Conservation (phyloP, 116 monocot genomes). For the Trichopus zeylanicus region DNA sequence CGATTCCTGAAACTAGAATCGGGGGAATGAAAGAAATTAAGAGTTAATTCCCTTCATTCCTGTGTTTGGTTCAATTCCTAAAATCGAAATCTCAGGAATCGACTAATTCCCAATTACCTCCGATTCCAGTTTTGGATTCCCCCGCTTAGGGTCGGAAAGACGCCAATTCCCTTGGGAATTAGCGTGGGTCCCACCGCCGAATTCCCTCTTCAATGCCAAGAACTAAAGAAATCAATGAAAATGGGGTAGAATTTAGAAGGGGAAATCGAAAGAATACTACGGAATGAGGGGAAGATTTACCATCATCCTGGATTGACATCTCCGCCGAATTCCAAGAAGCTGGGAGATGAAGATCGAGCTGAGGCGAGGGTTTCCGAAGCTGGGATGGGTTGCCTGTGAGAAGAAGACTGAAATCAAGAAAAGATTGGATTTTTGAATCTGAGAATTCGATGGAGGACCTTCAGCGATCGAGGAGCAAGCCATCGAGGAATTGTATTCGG, state of each 20-base stretch:
- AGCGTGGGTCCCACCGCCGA: too few relatives aligned
- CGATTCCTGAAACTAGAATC: too few relatives aligned
- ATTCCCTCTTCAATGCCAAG: neutral
- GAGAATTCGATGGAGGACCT: neutral
- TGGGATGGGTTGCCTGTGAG: neutral
- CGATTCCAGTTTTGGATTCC: too few relatives aligned
- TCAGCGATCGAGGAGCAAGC: neutral
- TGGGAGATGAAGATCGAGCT: neutral
- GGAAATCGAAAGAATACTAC: conserved; percentile 8
- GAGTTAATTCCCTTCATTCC: too few relatives aligned
- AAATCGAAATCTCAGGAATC: too few relatives aligned
- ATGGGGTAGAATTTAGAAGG: neutral
- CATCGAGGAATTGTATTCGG: neutral
- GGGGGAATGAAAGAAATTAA: too few relatives aligned
- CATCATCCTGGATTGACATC: conserved; percentile 21
- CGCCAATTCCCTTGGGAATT: too few relatives aligned
- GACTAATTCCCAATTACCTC: too few relatives aligned
- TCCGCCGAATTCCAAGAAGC: too few relatives aligned
- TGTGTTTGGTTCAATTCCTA: too few relatives aligned
- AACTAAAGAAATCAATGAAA: neutral
- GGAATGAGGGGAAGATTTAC: conserved; percentile 21
- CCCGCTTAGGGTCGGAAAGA: too few relatives aligned
- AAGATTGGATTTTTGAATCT: neutral
- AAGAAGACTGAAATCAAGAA: neutral
- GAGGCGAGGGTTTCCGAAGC: neutral